Evolutionary conservation across 768 basidiomycete species (phyloP).

Genomic region (Mycena metata): DNA sequence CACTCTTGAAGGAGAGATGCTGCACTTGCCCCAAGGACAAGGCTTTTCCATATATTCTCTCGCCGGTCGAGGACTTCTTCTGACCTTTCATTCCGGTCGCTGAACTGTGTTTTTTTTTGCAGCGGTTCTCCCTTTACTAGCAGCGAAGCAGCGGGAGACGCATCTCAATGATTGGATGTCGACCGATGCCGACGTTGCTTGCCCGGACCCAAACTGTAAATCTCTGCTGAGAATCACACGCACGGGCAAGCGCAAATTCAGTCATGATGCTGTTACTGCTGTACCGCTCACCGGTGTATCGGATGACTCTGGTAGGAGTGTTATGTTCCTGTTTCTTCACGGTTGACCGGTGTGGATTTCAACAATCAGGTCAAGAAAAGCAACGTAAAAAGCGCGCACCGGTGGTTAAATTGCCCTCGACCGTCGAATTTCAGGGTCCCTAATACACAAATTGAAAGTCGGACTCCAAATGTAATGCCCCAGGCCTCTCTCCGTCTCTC

Average conservation of each 20-base stretch:
- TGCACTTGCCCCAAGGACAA: conserved; percentile 70
- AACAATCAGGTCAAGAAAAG: no score
- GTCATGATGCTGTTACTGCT: conserved; percentile 66
- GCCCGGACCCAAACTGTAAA: conserved; percentile 76
- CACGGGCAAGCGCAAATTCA: conserved; percentile 65
- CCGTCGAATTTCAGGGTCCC: no score
- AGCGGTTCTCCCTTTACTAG: conserved; percentile 78
- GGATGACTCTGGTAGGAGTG: background rate
- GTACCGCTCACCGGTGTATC: conserved; percentile 48
- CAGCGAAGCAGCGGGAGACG: conserved; percentile 73
- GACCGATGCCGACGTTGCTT: conserved; percentile 73
- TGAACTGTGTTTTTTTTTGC: conserved; percentile 3
- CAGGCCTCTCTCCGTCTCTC: no score
- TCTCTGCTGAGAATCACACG: conserved; percentile 67
- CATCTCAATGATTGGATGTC: conserved; percentile 77
- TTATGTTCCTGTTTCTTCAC: no score
- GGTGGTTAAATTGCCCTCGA: no score
- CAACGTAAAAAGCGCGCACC: no score
- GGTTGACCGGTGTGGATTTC: no score
- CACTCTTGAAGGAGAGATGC: conserved; percentile 73
- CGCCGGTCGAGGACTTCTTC: conserved; percentile 48
- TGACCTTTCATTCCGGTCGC: background rate
- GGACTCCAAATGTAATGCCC: no score
- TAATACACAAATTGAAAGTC: no score
- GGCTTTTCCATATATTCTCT: conserved; percentile 80